phyloP scores from a whole-genome alignment of 164 flowering plant species.

The Magnolia changhungtana region DNA sequence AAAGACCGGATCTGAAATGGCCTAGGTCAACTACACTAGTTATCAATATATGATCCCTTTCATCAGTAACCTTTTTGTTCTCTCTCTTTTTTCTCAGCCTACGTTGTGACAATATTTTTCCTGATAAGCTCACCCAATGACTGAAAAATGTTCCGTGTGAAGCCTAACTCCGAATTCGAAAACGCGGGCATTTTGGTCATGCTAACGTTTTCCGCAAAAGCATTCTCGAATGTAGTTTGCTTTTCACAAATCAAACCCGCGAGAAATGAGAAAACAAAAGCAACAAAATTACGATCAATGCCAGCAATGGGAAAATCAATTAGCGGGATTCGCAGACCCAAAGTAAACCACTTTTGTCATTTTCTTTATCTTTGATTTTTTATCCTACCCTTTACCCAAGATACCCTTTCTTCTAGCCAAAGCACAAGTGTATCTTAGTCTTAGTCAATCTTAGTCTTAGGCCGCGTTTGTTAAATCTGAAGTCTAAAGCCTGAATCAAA shows the following conservation, averaged over 20 bases:
- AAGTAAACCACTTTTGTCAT: not conserved
- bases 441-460: no score
- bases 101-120: not conserved
- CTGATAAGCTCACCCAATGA: not conserved
- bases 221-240: no score
- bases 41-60: no score
- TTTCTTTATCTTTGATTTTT: not conserved
- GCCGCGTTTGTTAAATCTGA: no score
- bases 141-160: not conserved
- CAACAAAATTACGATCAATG: not conserved
- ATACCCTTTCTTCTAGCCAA: not conserved
- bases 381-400: not conserved
- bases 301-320: not conserved
- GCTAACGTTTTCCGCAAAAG: no score
- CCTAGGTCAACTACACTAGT: no score
- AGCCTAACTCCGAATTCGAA: not conserved
- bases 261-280: no score
- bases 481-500: no score
- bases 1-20: no score
- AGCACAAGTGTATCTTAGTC: not conserved
- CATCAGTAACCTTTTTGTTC: not conserved
- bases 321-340: constrained; percentile 1
- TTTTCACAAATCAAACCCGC: no score
- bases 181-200: no score
- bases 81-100: not conserved